Percentiles rank a stretch among this genome's conserved stretches.
Conservation (phyloP, 2,329 filamentous ascomycete species). For the Xylaria sp. region DNA sequence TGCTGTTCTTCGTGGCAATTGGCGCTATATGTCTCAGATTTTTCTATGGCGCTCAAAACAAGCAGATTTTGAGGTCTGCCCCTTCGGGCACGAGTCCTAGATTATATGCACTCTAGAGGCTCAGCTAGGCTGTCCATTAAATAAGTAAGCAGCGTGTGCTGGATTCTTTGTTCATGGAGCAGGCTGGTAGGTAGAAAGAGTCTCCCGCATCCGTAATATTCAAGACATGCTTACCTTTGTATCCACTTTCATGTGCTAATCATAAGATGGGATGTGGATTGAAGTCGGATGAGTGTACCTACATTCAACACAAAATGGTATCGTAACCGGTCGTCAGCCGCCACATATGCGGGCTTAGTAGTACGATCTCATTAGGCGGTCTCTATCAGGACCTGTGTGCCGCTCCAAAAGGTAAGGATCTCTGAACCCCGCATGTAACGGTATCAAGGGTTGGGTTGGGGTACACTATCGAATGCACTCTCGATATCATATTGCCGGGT, state of each 20-base stretch:
- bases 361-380: background rate
- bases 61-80: conserved; percentile 49
- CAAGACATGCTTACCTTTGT: background rate
- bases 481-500: conserved; percentile 7
- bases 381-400: background rate
- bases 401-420: background rate
- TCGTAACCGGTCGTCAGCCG: background rate
- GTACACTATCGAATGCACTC: background rate
- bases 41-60: conserved; percentile 65
- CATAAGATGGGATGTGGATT: background rate
- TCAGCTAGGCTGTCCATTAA: background rate
- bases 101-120: conserved; percentile 54
- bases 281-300: background rate
- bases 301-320: background rate
- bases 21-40: conserved; percentile 56
- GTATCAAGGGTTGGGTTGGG: background rate
- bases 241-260: background rate
- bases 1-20: conserved; percentile 48
- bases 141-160: background rate
- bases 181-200: conserved; percentile 1
- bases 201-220: background rate
- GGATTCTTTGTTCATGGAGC: background rate
- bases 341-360: background rate
- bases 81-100: conserved; percentile 51
- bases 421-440: conserved; percentile 27